Evolutionary conservation across 75 land plant genomes (phyloP).

Genomic region (Pinus taeda): DNA sequence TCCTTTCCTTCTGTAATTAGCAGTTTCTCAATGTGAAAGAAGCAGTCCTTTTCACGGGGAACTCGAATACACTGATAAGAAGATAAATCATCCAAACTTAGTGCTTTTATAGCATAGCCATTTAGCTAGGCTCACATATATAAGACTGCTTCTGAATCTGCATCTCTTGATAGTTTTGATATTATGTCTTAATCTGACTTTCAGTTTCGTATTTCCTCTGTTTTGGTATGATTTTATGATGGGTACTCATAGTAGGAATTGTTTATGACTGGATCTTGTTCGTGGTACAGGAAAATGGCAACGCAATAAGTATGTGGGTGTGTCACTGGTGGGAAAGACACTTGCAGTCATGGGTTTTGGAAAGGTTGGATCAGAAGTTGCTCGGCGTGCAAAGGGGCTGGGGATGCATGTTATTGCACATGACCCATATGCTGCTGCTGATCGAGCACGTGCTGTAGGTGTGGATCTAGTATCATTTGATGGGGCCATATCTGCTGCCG

Average conservation of each 20-base stretch:
- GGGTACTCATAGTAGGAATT: neutral
- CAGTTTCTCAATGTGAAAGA: neutral
- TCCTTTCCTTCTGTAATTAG: neutral
- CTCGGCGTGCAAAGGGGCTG: constrained; percentile 74
- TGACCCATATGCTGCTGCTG: constrained; percentile 77
- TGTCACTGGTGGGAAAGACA: constrained; percentile 70
- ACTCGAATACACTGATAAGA: neutral
- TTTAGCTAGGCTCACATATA: neutral
- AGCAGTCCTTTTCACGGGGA: neutral
- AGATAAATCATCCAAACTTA: neutral
- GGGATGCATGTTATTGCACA: constrained; percentile 81
- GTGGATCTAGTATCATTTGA: constrained; percentile 66
- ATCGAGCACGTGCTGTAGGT: constrained; percentile 70
- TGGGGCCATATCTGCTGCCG: constrained; percentile 60
- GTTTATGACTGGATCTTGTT: neutral
- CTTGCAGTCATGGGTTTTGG: constrained; percentile 73
- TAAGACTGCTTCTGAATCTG: neutral
- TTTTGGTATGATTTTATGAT: neutral
- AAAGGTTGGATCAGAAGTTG: constrained; percentile 82
- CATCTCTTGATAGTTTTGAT: neutral
- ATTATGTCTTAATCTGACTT: neutral
- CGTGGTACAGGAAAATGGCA: constrained; percentile 55
- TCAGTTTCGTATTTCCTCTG: neutral
- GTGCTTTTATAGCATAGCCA: neutral
- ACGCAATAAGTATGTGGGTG: constrained; percentile 68